Evolutionary conservation across 164 flowering plant species (phyloP), one percentile per base, ranked within the genome.

Genomic region (Vitis riparia): DNA sequence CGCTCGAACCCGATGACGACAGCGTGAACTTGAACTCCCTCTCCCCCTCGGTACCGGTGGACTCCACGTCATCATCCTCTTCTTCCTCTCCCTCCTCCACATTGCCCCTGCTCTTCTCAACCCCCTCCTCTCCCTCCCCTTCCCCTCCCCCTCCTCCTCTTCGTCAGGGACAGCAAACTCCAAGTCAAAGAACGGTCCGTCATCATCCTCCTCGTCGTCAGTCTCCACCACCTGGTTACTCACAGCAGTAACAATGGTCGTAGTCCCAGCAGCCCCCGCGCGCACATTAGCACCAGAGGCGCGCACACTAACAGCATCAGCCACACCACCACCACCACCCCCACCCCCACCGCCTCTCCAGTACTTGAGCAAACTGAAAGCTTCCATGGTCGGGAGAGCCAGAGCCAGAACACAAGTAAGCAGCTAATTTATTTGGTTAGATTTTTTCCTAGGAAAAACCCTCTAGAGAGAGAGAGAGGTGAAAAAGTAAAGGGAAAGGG

Each of bases 331-430:
- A 7, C 62, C 60, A 15, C 14, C 27, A 14, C 55, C 68, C n/a
- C 16, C 69, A 12, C 32, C 78, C 50, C 79, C 81, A 29, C 73
- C 79, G 15, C 79, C 83, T 63, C 83, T 78, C 95, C 97, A 91
- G 83, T 87, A 89, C 76, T 86, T 94, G 82, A 92, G 97, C 71
- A 94, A 77, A 77, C 90, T 92, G 75, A 92, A 86, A 74, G 91
- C 89, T 80, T 94, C 98, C 98, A 94, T 94, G 32, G 93, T 88
- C 62, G 97, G 97, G 86, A 94, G 82, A 92, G 98, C 97, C 93
- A 94, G 94, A 72, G 44, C 44, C 44, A 37, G 67, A 75, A 56
- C 51, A 17, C 9, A 23, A 64, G 63, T 5, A 47, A 23, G 37
- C 4, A 47, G n/a, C 11, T 62, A 37, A 37, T 37, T 37, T 37